These are phyloP conservation scores for Trichoderma erinaceum DNA, from an alignment of 495 filamentous ascomycete genomes.

Conservation along the genomic window DNA sequence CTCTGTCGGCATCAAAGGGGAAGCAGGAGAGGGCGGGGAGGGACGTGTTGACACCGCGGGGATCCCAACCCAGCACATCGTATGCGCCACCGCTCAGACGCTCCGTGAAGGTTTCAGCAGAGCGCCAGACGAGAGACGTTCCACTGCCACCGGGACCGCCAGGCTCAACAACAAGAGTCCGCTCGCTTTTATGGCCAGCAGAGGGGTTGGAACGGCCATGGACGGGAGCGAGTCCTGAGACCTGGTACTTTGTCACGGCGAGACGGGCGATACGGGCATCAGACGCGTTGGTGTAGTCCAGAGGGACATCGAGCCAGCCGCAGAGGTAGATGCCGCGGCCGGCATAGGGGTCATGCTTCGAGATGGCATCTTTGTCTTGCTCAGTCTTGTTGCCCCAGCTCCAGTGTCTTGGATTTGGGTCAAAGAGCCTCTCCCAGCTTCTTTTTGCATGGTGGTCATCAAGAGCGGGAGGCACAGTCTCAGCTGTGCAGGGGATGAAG, in stretches of 20 bases:
- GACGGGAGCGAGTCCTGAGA: conserved; percentile 33
- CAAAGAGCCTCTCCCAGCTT: conserved; percentile 36
- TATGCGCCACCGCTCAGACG: conserved; percentile 37
- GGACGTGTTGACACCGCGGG: conserved; percentile 48
- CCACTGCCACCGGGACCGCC: conserved; percentile 44
- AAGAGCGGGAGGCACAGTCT: conserved; percentile 32
- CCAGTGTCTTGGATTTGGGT: conserved; percentile 38
- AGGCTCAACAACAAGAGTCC: conserved; percentile 44
- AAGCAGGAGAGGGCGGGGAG: conserved; percentile 47
- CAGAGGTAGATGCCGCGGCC: conserved; percentile 41
- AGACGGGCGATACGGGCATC: conserved; percentile 38
- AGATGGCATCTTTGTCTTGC: not conserved
- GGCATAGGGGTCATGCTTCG: conserved; percentile 26
- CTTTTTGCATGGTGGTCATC: conserved; percentile 27
- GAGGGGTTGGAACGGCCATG: conserved; percentile 15
- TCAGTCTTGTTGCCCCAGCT: conserved; percentile 31
- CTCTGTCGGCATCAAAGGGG: conserved; percentile 35
- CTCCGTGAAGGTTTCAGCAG: conserved; percentile 29
- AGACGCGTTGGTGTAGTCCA: conserved; percentile 41
- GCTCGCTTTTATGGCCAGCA: conserved; percentile 33
- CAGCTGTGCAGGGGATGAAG: conserved; percentile 38
- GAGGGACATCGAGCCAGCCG: conserved; percentile 41
- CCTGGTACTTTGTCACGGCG: conserved; percentile 40
- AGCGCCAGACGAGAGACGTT: conserved; percentile 33
- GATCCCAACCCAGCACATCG: conserved; percentile 52